Base-by-base conservation (phyloP, 2,329 filamentous ascomycete genomes). In the Ophiocordyceps sinensis region DNA sequence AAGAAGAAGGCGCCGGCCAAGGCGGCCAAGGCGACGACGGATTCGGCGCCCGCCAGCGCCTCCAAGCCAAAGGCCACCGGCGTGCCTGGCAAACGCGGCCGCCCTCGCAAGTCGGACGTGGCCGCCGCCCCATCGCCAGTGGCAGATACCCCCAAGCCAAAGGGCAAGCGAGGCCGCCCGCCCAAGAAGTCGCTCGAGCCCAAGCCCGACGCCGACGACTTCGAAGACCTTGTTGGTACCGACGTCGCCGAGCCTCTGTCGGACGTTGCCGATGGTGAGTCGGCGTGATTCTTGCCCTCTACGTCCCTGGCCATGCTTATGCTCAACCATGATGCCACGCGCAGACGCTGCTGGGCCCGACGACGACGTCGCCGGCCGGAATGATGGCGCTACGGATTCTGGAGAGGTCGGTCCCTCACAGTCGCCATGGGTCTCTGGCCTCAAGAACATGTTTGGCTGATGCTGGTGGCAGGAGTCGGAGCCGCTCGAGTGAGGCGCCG, bases 61-160 rank as follows among this genome's bases (percentile, higher is more conserved):
- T 6, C 28, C 2, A n/a, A 38, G 13, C 31, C 39, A 23, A 40
- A 39, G 49, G 42, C 19, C 49, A 30, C 35, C 19, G 40, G 42
- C 36, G 38, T 3, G 9, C 23, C 36, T 13, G 35, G 42, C 50
- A 36, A 50, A 48, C 58, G 59, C 28, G 56, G 56, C 21, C 46
- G 55, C 29, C 59, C 60, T 38, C 52, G 51, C 46, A 59, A 56
- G 45, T 44, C 44, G 36, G 52, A 50, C 12, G 38, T 43, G 19
- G 41, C 44, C 17, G 41, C 19, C 19, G 19, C 19, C 19, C 19
- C 19, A 4, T 3, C 3, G 19, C 19, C 19, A 4, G 19, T 19
- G 19, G 19, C 49, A 8, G 41, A 51, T 10, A 40, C 43, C 28
- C 40, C 48, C 15, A 46, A 45, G 34, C 46, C 39, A 36, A 28